These are phyloP conservation scores for Lactarius indigo DNA, from an alignment of 768 basidiomycete genomes.

Conservation along the genomic window DNA sequence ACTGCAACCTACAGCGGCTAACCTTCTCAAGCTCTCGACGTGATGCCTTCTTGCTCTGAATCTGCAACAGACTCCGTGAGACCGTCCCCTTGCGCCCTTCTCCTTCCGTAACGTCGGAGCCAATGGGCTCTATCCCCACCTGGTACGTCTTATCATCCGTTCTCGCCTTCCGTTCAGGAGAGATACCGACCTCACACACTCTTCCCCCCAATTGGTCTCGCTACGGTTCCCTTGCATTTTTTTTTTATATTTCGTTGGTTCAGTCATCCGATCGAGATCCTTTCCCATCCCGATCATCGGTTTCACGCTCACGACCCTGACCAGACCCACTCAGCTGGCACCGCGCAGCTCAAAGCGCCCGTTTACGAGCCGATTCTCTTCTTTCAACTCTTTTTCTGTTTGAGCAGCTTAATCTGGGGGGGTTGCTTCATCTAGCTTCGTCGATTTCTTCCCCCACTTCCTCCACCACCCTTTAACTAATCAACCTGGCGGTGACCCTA, in stretches of 20 bases:
- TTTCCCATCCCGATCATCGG: conserved; percentile 27
- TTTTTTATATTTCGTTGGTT: conserved; percentile 12
- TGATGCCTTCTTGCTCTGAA: conserved; percentile 11
- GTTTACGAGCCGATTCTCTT: conserved; percentile 9
- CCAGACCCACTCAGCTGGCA: conserved; percentile 17
- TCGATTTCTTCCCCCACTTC: not conserved
- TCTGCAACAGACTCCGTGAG: conserved; percentile 23
- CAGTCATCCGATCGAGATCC: conserved; percentile 24
- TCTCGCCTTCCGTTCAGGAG: conserved; percentile 12
- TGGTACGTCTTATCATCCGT: conserved; percentile 20
- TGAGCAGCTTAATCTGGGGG: conserved; percentile 15
- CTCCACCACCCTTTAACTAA: not conserved
- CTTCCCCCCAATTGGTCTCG: conserved; percentile 17
- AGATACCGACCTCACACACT: conserved; percentile 10
- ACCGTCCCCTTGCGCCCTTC: conserved; percentile 23
- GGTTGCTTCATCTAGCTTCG: conserved; percentile 13
- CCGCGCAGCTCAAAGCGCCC: conserved; percentile 17
- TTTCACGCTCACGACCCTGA: conserved; percentile 20
- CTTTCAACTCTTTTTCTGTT: conserved; percentile 19
- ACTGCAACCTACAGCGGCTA: conserved; percentile 22
- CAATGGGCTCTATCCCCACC: conserved; percentile 23
- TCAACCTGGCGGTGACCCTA: conserved; percentile 27
- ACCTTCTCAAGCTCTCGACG: conserved; percentile 22
- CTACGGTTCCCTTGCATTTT: conserved; percentile 7
- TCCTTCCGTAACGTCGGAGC: conserved; percentile 25